Percentiles rank a stretch among this genome's conserved stretches.
phyloP scores from a whole-genome alignment of 352 stramenopile genomes.

The Globisporangium radiosum region DNA sequence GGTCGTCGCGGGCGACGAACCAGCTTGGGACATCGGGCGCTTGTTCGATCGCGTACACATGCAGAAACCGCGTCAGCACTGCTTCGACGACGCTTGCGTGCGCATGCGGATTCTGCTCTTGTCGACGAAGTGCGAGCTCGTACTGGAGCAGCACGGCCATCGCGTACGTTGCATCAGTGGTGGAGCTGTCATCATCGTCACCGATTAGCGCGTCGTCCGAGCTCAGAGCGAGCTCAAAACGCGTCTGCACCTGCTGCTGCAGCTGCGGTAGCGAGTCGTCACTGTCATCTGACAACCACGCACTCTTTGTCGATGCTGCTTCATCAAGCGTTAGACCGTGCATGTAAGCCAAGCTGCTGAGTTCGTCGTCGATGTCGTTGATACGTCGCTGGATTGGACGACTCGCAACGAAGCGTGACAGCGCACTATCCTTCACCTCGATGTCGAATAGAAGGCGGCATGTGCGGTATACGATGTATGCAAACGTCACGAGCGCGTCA shows the following conservation, averaged over 20 bases:
- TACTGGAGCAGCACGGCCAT: not conserved
- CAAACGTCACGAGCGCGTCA: too few relatives aligned
- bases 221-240: not conserved
- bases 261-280: not conserved
- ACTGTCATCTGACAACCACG: not conserved
- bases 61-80: not conserved
- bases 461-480: not conserved
- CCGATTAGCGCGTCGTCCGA: not conserved
- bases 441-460: not conserved
- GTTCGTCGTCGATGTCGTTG: not conserved
- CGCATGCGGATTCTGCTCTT: too few relatives aligned
- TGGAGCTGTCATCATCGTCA: not conserved
- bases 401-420: conserved; percentile 1
- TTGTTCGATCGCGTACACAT: not conserved
- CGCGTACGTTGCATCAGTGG: not conserved
- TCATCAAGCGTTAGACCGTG: not conserved
- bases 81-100: not conserved
- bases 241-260: not conserved
- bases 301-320: not conserved
- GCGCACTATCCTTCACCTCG: not conserved
- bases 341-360: not conserved
- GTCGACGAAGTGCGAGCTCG: not conserved
- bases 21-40: not conserved
- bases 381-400: not conserved
- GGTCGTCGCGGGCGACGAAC: not conserved